phyloP scores from a whole-genome alignment of 2,329 filamentous ascomycete genomes.

The Nemania sp. region DNA sequence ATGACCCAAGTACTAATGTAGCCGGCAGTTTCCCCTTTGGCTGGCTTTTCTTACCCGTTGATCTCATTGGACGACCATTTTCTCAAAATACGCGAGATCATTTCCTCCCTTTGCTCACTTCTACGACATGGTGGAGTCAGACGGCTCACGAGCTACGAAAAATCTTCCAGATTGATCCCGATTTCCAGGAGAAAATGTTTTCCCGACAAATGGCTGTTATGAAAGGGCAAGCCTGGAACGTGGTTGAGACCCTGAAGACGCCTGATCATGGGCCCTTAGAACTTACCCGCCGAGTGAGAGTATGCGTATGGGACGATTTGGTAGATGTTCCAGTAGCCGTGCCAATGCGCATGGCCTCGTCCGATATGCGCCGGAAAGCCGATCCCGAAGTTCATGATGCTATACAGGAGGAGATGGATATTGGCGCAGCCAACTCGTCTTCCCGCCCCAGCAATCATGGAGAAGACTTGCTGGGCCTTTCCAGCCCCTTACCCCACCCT shows the following conservation, averaged over 20 bases:
- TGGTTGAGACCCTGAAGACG: slow-evolving; percentile 94
- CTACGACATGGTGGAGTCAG: slow-evolving; percentile 94
- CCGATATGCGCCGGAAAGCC: slow-evolving; percentile 75
- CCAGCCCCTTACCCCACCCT: slow-evolving; percentile 69
- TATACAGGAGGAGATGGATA: slow-evolving; percentile 89
- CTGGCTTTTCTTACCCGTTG: slow-evolving; percentile 96
- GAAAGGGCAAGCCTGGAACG: slow-evolving; percentile 99
- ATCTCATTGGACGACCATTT: slow-evolving; percentile 93
- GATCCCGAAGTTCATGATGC: slow-evolving; percentile 50
- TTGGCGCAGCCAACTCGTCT: slow-evolving; percentile 69
- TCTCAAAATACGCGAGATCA: slow-evolving; percentile 92
- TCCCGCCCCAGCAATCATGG: slow-evolving; percentile 43
- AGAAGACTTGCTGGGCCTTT: slow-evolving; percentile 72
- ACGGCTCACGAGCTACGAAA: slow-evolving; percentile 84
- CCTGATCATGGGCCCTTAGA: slow-evolving; percentile 91
- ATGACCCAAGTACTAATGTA: slow-evolving; percentile 31
- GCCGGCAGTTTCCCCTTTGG: slow-evolving; percentile 92
- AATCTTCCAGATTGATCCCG: slow-evolving; percentile 87
- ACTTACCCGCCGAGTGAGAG: slow-evolving; percentile 83
- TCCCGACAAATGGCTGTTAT: slow-evolving; percentile 97
- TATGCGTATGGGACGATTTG: slow-evolving; percentile 97
- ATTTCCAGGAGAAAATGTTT: slow-evolving; percentile 99
- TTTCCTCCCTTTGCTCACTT: slow-evolving; percentile 93
- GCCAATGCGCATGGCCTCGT: slow-evolving; percentile 80
- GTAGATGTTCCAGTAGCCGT: slow-evolving; percentile 95